Evolutionary conservation across 2,329 filamentous ascomycete genomes (phyloP), one percentile per base, ranked within the genome.

Genomic region (Colletotrichum australisinense): DNA sequence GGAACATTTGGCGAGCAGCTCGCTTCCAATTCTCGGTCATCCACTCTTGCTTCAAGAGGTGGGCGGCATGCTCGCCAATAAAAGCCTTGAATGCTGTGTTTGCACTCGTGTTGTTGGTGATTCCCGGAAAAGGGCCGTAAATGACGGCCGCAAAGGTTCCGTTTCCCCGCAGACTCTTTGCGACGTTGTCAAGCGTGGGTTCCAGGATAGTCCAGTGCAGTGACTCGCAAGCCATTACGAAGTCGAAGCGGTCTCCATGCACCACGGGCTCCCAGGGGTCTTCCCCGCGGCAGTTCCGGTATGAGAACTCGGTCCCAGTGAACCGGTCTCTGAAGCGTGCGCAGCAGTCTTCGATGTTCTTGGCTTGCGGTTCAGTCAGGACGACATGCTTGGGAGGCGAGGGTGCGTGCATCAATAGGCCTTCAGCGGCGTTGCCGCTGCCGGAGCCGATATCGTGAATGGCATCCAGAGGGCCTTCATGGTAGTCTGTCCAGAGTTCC

Each of bases 191-290:
- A 5, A 59, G 42, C 6, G 69, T 64, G 9, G 65, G 53, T 26
- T 35, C 59, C 7, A 69, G 30, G 11, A 59, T 19, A 14, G 65
- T 72, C 69, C 59, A 72, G 66, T 64, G 65, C 19, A 72, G 42
- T 16, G 69, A 69, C 14, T 69, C 69, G 42, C 58, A 64, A 24
- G 70, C 70, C 53, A 64, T 72, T 28, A 63, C 59, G 14, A 69
- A 64, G 53, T 69, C 66, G 26, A 72, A 46, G 2, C 55, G 19
- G 3, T 60, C 30, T 24, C 59, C n/a, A 12, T 53, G 42, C 4
- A 53, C 3, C 38, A 53, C 53, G 38, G 42, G 22, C 8, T 57
- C 56, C 53, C 65, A 72, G 8, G 53, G 53, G 42, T 60, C 68
- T 28, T 64, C 69, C 24, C 38, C 49, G n/a, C 69, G 24, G n/a